Base-by-base conservation (phyloP, 2,329 filamentous ascomycete genomes). In the Diaporthe helianthi region DNA sequence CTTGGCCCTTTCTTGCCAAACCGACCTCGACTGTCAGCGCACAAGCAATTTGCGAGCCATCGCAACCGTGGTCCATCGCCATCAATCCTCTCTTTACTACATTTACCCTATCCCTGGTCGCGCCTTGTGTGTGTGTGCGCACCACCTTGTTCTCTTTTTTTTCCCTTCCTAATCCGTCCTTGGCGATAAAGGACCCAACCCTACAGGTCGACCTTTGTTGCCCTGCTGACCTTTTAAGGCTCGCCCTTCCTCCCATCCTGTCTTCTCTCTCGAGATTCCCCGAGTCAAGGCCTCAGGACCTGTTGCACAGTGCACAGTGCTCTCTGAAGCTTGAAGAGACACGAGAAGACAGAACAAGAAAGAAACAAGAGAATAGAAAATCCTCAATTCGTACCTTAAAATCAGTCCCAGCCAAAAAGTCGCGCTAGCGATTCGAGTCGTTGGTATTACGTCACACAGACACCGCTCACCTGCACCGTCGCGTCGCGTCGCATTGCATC, bases 261-360 rank as follows among this genome's bases (percentile, higher is more conserved):
- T 72, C 36, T 72, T 72, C 54, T 72, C 70, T 66, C 67, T 68
- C 69, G 71, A 69, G 69, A 65, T 38, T 38, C 73, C 38, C 52
- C 69, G 60, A 72, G 53, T 63, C 71, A 69, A 69, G 67, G 69
- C 65, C 65, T 29, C 51, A 72, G 72, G 72, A 71, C 69, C 69
- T 73, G 72, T 74, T 74, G 74, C 76, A 76, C 77, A 74, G 76
- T 58, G 75, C 74, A 75, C 75, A 74, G 76, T 77, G 76, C 75
- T 75, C 75, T 76, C 76, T 79, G 77, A 76, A 8, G 76, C 53
- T 38, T 64, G 61, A 73, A 69, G 73, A 74, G 73, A 69, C 5
- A 71, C 55, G 75, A 74, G 69, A 73, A 74, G 71, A 73, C 71
- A 74, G 75, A 77, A 74, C 76, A 73, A n/a, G n/a, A 74, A 73